A percentile compares a stretch with the other conserved stretches of the same genome.
Evolutionary conservation across 2,329 filamentous ascomycete species (phyloP).

Genomic region (Sarocladium kiliense): DNA sequence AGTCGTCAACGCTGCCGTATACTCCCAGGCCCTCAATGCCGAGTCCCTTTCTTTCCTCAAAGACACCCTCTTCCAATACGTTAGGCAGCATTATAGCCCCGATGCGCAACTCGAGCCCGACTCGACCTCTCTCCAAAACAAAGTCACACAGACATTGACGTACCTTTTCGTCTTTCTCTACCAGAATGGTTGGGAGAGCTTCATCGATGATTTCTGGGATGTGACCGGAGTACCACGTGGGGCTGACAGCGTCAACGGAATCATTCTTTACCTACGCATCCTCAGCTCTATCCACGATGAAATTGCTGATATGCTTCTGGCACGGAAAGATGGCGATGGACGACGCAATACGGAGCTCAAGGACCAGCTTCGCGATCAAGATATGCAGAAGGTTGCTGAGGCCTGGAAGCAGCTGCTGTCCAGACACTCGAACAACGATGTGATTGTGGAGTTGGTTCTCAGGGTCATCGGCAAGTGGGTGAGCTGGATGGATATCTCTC

Average conservation of each 20-base stretch:
- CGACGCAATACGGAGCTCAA: slow-evolving; percentile 88
- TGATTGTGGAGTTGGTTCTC: slow-evolving; percentile 79
- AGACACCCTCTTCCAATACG: slow-evolving; percentile 75
- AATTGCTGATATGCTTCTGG: slow-evolving; percentile 87
- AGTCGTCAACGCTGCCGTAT: slow-evolving; percentile 86
- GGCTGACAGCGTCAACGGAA: slow-evolving; percentile 67
- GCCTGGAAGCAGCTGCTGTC: slow-evolving; percentile 90
- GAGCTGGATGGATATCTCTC: slow-evolving; percentile 95
- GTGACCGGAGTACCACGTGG: slow-evolving; percentile 63
- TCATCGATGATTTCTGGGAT: slow-evolving; percentile 83
- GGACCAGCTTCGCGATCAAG: slow-evolving; percentile 78
- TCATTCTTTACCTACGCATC: slow-evolving; percentile 83
- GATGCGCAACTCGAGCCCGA: slow-evolving; percentile 59
- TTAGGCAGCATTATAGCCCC: slow-evolving; percentile 67
- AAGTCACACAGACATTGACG: slow-evolving; percentile 92
- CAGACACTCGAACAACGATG: slow-evolving; percentile 67
- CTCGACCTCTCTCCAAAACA: slow-evolving; percentile 80
- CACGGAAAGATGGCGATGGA: slow-evolving; percentile 70
- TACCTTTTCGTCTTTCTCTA: slow-evolving; percentile 89
- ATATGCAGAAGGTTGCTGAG: slow-evolving; percentile 80
- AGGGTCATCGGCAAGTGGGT: slow-evolving; percentile 96
- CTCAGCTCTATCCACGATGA: slow-evolving; percentile 91
- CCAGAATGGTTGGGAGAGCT: slow-evolving; percentile 77
- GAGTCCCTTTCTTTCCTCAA: slow-evolving; percentile 71
- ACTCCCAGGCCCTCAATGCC: slow-evolving; percentile 69